Evolutionary conservation across 2,329 filamentous ascomycete genomes (phyloP).

Genomic region (Claviceps africana): DNA sequence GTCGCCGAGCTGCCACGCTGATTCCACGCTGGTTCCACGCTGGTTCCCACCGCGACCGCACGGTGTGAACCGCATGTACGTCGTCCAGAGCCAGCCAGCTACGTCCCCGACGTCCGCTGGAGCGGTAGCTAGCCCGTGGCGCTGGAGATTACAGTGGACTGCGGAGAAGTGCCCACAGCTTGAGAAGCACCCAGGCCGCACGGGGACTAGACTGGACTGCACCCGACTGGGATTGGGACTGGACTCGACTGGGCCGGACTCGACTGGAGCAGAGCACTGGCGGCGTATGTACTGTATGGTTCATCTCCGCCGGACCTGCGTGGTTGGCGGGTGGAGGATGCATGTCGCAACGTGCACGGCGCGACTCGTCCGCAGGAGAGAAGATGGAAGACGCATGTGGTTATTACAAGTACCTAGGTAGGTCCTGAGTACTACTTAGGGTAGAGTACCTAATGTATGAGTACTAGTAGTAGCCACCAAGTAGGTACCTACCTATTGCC

Average conservation of each 20-base stretch:
- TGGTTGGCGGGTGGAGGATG: neutral
- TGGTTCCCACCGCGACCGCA: neutral
- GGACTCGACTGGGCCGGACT: neutral
- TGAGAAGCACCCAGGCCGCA: neutral
- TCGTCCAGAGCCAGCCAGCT: neutral
- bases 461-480: too few species aligned
- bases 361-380: neutral
- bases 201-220: neutral
- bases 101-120: too few species aligned
- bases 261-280: neutral
- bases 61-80: neutral
- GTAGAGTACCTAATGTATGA: too few species aligned
- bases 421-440: too few species aligned
- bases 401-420: too few species aligned
- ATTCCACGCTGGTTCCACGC: neutral
- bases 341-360: too few species aligned
- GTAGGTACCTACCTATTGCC: too few species aligned
- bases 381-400: neutral
- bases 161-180: conserved; percentile 1
- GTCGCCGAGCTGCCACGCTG: neutral
- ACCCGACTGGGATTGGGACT: too few species aligned
- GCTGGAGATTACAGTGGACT: conserved; percentile 7
- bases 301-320: neutral
- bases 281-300: neutral
- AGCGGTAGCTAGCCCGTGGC: neutral